These are phyloP conservation scores for Fraxinus sp. DNA, from an alignment of 305 asterid genomes.

Conservation along the genomic window DNA sequence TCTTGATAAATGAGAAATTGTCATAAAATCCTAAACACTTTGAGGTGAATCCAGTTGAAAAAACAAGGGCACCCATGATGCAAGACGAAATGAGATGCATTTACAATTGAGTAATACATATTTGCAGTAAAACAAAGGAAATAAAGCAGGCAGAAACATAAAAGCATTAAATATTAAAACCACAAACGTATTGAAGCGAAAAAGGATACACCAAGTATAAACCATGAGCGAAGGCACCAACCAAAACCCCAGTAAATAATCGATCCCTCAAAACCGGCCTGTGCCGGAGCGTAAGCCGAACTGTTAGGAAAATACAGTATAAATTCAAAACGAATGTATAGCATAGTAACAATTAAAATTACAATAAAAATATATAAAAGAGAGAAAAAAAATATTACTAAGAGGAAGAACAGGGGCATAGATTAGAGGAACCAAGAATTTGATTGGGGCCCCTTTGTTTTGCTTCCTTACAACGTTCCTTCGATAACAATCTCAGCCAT, in stretches of 20 bases:
- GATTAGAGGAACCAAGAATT: slow-evolving; percentile 55
- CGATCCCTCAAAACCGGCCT: slow-evolving; percentile 90
- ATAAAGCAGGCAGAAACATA: neutral
- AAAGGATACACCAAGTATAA: slow-evolving; percentile 83
- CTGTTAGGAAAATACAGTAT: slow-evolving; percentile 33
- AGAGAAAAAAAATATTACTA: slow-evolving; percentile 39
- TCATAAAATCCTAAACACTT: neutral
- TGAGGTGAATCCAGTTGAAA: neutral
- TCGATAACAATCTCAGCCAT: slow-evolving; percentile 3
- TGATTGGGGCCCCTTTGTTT: slow-evolving; percentile 56
- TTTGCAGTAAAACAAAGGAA: neutral
- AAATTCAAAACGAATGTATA: neutral
- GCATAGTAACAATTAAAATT: neutral
- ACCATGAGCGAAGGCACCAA: slow-evolving; percentile 89
- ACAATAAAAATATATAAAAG: neutral
- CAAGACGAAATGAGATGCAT: neutral
- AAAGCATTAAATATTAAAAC: neutral
- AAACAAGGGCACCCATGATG: neutral
- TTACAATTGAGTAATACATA: neutral
- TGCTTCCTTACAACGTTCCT: slow-evolving; percentile 52
- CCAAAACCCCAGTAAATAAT: slow-evolving; percentile 66
- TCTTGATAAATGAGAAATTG: neutral
- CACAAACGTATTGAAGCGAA: neutral
- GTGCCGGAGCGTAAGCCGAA: slow-evolving; percentile 76
- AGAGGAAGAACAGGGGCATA: slow-evolving; percentile 91